Conservation (phyloP, 1,284 basidiomycete genomes). For the Dichomitus squalens region DNA sequence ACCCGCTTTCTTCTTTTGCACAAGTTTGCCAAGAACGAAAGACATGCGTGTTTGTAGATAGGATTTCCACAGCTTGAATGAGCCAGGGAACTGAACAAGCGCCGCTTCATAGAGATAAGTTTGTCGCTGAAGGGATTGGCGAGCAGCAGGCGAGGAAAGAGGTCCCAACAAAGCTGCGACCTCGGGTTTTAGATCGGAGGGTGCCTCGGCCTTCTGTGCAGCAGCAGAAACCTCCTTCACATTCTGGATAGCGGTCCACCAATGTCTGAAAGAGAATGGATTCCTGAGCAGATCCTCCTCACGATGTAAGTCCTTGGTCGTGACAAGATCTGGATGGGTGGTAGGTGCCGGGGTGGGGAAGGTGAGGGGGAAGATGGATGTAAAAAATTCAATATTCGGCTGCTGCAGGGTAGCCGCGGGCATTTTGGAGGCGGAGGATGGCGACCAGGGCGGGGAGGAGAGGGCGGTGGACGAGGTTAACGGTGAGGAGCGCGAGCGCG, state of each 20-base stretch:
- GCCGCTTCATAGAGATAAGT: conserved; percentile 94
- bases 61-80: conserved; percentile 94
- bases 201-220: conserved; percentile 58
- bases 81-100: conserved; percentile 84
- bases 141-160: conserved; percentile 71
- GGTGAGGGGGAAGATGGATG: conserved; percentile 78
- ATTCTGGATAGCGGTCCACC: conserved; percentile 87
- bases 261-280: conserved; percentile 87
- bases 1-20: conserved; percentile 75
- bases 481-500: neutral
- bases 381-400: conserved; percentile 47
- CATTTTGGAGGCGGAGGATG: conserved; percentile 42
- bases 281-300: conserved; percentile 98
- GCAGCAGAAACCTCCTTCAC: conserved; percentile 69
- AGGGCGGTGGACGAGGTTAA: neutral
- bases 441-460: neutral
- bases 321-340: conserved; percentile 77
- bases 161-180: conserved; percentile 64
- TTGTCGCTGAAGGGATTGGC: conserved; percentile 79
- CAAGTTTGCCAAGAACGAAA: conserved; percentile 81
- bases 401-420: conserved; percentile 41
- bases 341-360: conserved; percentile 82
- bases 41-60: conserved; percentile 86
- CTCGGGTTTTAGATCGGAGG: conserved; percentile 49
- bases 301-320: conserved; percentile 77